Evolutionary conservation across 345 rosid genomes (phyloP), one percentile per base, ranked within the genome.

Genomic region (Ailanthus altissimus): DNA sequence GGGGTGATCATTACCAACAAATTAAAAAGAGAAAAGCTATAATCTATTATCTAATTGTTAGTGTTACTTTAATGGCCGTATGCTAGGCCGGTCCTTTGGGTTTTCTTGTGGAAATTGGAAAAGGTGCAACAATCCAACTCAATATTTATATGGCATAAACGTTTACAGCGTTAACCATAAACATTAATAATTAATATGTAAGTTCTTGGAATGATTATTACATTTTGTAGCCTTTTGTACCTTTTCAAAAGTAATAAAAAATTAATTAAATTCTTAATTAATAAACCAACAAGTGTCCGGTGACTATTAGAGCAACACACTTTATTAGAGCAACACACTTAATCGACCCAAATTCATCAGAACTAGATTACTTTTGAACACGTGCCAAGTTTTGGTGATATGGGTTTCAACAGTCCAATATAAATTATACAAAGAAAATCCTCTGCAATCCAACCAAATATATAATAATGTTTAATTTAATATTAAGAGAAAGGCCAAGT

Each of bases 151-250:
- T 32, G n/a, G n/a, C n/a, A 0, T 13, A 15, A 6, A 28, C 6
- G 8, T 1, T 60, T 28, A 10, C 5, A 59, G 12, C 23, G 13
- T 32, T 62, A 5, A 26, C 1, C 26, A 69, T 3, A 20, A 70
- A 5, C n/a, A n/a, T n/a, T n/a, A n/a, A n/a, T n/a, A n/a, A 16
- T 8, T 38, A 10, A 6, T 38, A 42, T 42, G 70, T 26, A 9
- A 16, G 25, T 5, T 60, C 23, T 25, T 15, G 9, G 38, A 1
- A 10, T 38, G 51, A 51, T 49, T 63, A 10, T 51, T 63, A 63
- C 71, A 51, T 63, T 71, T 54, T 54, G 20, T 32, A n/a, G 61
- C 74, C 50, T 62, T 42, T 16, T n/a, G 69, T 32, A n/a, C 28
- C 70, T 38, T 75, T 51, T 6, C 0, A 23, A 50, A 49, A 51